Base-by-base conservation (phyloP, 495 filamentous ascomycete species). In the Neurospora tetraspora region DNA sequence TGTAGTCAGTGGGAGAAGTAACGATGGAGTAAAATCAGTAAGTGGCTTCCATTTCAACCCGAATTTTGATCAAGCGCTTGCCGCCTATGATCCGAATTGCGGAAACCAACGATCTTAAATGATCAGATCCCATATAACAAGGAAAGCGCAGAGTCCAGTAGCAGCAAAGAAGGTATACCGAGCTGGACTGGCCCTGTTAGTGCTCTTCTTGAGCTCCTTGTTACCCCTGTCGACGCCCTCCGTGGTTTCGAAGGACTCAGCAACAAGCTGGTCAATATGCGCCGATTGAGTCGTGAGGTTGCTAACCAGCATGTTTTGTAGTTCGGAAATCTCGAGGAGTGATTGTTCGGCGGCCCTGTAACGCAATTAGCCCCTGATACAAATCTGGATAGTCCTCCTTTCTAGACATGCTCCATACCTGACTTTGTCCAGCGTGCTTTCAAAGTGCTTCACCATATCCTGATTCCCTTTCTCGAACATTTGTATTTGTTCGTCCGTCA, bases 391-490 rank as follows among this genome's bases (percentile, higher is more conserved):
- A 61, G 12, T 31, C 53, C 5, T 16, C 27, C 53, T n/a, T n/a
- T n/a, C n/a, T 1, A 34, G 20, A 38, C 34, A 39, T 61, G 65
- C 3, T 34, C 38, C 91, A 73, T 86, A 96, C 93, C 91, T 92
- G 73, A 98, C 93, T 87, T 98, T 95, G 78, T 95, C 91, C 78
- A 98, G 83, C 0, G 91, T 93, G 81, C 92, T 92, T 80, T 98
- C 92, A 80, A 95, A 97, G 81, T 97, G 92, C 81, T 89, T 91
- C 70, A 98, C 82, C 92, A 99, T 93, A 71, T 92, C 88, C 78
- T 93, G 90, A 80, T 99, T 98, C 80, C 98, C 94, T 81, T 92
- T 88, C 45, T 93, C 94, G 82, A 99, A 98, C 75, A 98, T 85
- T 80, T 97, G 95, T 71, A 94, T 80, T 80, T 98, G 94, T 74